These are phyloP conservation scores for Ceratocystis albifundus DNA, from an alignment of 2,329 filamentous ascomycete genomes.

Conservation along the genomic window DNA sequence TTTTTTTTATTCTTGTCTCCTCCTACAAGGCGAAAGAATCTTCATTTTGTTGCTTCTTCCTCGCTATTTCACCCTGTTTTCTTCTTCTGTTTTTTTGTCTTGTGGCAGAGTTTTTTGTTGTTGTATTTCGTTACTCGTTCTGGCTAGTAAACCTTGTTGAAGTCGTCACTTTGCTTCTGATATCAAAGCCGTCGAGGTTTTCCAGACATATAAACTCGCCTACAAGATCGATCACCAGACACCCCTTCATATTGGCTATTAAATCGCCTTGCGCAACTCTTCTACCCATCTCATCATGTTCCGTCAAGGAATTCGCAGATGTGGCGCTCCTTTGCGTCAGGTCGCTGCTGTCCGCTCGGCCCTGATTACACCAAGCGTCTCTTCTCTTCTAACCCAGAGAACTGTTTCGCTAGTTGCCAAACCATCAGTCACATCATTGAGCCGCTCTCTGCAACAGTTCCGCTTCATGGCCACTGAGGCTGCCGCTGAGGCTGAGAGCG, in stretches of 20 bases:
- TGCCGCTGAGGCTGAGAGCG: constrained; percentile 16
- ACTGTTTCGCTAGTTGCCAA: constrained; percentile 13
- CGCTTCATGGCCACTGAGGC: constrained; percentile 22
- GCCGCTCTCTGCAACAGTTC: constrained; percentile 22
- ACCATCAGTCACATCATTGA: constrained; percentile 17
- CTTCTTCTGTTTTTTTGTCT: not conserved
- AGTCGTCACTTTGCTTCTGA: not conserved
- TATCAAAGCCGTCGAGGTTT: constrained; percentile 8
- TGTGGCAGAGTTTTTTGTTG: not conserved
- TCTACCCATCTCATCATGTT: constrained; percentile 22
- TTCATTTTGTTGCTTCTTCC: not conserved
- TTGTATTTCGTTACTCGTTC: not conserved
- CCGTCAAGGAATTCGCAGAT: constrained; percentile 23
- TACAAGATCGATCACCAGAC: no score
- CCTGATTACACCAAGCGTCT: constrained; percentile 7
- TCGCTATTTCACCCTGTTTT: not conserved
- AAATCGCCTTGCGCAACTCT: no score
- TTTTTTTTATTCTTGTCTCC: constrained; percentile 5
- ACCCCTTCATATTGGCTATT: no score
- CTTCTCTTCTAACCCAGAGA: constrained; percentile 19
- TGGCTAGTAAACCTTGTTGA: no score
- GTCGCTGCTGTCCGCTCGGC: constrained; percentile 16
- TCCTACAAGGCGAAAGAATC: not conserved
- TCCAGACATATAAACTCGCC: not conserved
- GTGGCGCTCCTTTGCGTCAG: constrained; percentile 22